Evolutionary conservation across 495 filamentous ascomycete species (phyloP).

Genomic region (Aspergillus saccharolyticus): DNA sequence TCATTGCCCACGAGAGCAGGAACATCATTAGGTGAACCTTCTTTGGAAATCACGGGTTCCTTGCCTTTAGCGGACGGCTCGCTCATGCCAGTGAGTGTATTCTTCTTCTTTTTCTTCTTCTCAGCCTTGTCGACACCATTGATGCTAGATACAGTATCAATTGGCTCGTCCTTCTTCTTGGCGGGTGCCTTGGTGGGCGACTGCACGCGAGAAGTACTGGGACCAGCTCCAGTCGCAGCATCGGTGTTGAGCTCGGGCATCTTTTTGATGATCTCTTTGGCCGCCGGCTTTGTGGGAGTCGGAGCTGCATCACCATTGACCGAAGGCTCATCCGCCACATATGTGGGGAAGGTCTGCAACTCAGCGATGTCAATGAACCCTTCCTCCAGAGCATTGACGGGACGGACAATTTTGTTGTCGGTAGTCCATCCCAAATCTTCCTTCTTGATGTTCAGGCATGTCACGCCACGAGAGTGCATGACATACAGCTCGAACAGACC

Average conservation of each 20-base stretch:
- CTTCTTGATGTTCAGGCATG: constrained; percentile 75
- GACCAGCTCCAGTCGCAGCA: constrained; percentile 25
- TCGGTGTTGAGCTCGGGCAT: constrained; percentile 25
- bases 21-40: constrained; percentile 6
- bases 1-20: constrained; percentile 13
- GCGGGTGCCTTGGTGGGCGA: constrained; percentile 39
- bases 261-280: constrained; percentile 40
- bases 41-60: constrained; percentile 20
- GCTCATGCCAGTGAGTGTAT: constrained; percentile 28
- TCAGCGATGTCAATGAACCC: constrained; percentile 52
- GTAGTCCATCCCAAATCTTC: constrained; percentile 83
- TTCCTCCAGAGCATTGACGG: constrained; percentile 66
- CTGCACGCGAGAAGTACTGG: constrained; percentile 30
- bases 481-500: constrained; percentile 88
- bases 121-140: constrained; percentile 44
- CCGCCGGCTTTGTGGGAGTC: constrained; percentile 28
- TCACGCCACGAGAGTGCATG: constrained; percentile 94
- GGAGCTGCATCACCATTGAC: constrained; percentile 44
- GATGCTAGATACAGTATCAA: constrained; percentile 24
- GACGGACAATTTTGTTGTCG: constrained; percentile 75
- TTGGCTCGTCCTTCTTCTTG: constrained; percentile 45
- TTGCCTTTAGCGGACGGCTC: constrained; percentile 32
- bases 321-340: constrained; percentile 44
- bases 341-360: constrained; percentile 42
- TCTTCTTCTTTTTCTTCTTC: constrained; percentile 59